Evolutionary conservation across 2,329 filamentous ascomycete genomes (phyloP), one percentile per base, ranked within the genome.

Genomic region (Pyricularia sp.): DNA sequence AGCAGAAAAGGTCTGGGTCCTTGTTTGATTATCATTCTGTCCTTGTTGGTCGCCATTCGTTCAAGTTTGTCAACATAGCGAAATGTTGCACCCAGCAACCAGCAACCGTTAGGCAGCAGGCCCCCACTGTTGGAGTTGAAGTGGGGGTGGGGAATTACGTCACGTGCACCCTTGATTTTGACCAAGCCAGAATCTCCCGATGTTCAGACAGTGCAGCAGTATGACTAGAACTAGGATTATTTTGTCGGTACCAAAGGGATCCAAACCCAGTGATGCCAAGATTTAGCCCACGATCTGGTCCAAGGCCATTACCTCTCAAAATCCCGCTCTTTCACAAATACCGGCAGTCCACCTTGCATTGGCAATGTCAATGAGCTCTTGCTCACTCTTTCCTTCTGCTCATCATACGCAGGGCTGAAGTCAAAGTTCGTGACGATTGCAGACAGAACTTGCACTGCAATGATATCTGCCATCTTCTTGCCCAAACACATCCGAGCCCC

Each of bases 301-400:
- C 42, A n/a, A 55, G 42, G n/a, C n/a, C 17, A 55, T n/a, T 61
- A 61, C 12, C 58, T 28, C 26, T 23, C n/a, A 61, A 61, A 3
- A 28, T 28, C 9, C n/a, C 58, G 58, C 58, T 36, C 66, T 68
- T 72, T 77, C 14, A 83, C 78, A 69, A 74, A 74, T 67, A 81
- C 81, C 5, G 86, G 86, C 70, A 90, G 74, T 0, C 88, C 88
- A 2, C 82, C 86, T 68, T 87, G 80, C 87, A 90, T 90, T 0
- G 88, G 88, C 72, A 90, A 73, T 3, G 88, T 90, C 66, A 90
- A 77, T 71, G 87, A 89, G 66, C 83, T 88, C 77, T 83, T 85
- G 73, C 85, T 88, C 23, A 82, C 79, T 71, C 86, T 82, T 73
- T 86, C 82, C 55, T 72, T 67, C 12, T 9, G 30, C 6, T 26